These are phyloP conservation scores for Xylaria polymorpha DNA, from an alignment of 2,329 filamentous ascomycete genomes.

Conservation along the genomic window DNA sequence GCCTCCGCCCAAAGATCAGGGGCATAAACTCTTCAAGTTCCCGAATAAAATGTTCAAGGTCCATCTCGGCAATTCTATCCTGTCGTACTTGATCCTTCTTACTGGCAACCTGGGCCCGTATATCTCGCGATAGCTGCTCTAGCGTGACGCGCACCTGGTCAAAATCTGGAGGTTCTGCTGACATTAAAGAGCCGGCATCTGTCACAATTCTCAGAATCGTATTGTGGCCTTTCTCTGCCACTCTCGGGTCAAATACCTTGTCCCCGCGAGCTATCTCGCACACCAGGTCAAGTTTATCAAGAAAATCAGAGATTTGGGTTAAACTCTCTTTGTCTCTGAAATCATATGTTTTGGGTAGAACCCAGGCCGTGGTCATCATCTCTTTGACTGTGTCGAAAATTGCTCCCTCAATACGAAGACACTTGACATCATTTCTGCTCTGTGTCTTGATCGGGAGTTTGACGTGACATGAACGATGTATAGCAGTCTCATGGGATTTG, in stretches of 20 bases:
- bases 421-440: neutral
- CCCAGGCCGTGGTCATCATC: neutral
- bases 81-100: neutral
- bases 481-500: neutral
- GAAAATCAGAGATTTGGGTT: neutral
- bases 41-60: neutral
- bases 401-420: neutral
- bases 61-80: neutral
- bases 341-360: neutral
- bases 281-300: neutral
- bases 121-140: neutral
- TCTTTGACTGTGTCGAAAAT: neutral
- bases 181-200: neutral
- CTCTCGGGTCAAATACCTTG: neutral
- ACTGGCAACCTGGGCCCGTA: neutral
- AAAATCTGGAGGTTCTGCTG: neutral
- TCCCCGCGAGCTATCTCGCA: conserved; percentile 1
- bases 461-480: neutral
- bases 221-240: neutral
- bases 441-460: neutral
- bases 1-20: neutral
- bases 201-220: neutral
- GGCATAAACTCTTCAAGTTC: neutral
- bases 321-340: neutral
- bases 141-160: neutral